Evolutionary conservation across 345 rosid species (phyloP), one percentile per base, ranked within the genome.

Genomic region (Geranium brycei): DNA sequence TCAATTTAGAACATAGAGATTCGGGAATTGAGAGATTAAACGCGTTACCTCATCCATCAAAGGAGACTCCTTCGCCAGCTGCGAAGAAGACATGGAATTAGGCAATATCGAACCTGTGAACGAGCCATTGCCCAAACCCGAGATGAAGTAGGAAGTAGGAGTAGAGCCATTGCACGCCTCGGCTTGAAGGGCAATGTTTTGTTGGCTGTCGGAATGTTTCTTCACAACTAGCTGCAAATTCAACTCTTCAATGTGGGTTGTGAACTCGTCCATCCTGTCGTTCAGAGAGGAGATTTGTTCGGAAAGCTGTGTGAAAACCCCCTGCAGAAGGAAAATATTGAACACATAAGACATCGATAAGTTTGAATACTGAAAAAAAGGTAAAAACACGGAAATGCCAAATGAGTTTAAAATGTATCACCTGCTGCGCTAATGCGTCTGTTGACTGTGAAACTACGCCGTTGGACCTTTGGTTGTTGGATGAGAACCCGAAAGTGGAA

Each of bases 231-330:
- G 70, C 80, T 84, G 85, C 65, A 85, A 77, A 64, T 81, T 91
- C 38, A 95, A 75, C 75, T 91, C 97, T 72, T 95, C 97, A 5
- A 91, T 80, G 5, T 71, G 77, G 28, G 66, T 62, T 13, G 95
- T 88, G 76, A 91, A 95, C 75, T 91, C 99, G 38, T 91, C 97
- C 91, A 95, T 88, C 76, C 93, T 82, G 62, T 88, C 99, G 69
- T 81, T 80, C 64, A 95, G 85, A 0, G 88, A 75, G 47, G 95
- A 84, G 64, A 95, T 95, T 70, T 88, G 99, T 60, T 95, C 96
- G 2, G 88, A 88, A 73, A 95, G 97, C 71, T 87, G 95, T 73
- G 91, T 80, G 59, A 87, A 68, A 66, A 75, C 81, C 65, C 84
- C 95, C 99, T 88, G 53, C 28, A 58, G 16, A 59, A 31, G 31